These are phyloP conservation scores for Nigrograna mackinnonii DNA, from an alignment of 2,329 filamentous ascomycete genomes.

Conservation along the genomic window DNA sequence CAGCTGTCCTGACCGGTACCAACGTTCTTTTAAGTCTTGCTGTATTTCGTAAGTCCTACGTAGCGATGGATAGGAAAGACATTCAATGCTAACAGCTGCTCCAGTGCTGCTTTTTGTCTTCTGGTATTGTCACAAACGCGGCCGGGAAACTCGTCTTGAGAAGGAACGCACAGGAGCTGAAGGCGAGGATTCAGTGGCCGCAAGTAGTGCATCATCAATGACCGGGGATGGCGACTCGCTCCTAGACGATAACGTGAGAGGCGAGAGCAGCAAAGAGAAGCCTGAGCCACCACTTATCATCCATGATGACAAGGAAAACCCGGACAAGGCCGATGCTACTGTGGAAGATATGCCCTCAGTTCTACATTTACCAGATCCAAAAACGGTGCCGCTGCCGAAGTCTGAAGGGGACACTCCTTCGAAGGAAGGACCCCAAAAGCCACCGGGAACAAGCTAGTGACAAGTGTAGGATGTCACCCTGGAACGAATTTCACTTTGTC, in stretches of 20 bases:
- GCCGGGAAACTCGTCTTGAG: slow-evolving; percentile 80
- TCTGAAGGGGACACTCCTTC: slow-evolving; percentile 6
- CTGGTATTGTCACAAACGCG: slow-evolving; percentile 98
- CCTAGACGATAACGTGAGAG: slow-evolving; percentile 17
- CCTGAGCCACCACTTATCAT: slow-evolving; percentile 33
- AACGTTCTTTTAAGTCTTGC: slow-evolving; percentile 91
- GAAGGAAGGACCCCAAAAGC: slow-evolving; percentile 12
- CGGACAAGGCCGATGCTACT: slow-evolving; percentile 19
- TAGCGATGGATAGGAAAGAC: not conserved
- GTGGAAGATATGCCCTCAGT: slow-evolving; percentile 41
- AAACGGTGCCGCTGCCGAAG: slow-evolving; percentile 17
- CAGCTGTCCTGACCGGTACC: slow-evolving; percentile 80
- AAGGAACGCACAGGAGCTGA: slow-evolving; percentile 52
- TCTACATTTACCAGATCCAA: slow-evolving; percentile 38
- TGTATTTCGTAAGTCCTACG: slow-evolving; percentile 70
- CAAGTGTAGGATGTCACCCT: too few species aligned
- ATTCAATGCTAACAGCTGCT: slow-evolving; percentile 19
- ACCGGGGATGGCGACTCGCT: slow-evolving; percentile 33
- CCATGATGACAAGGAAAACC: slow-evolving; percentile 20
- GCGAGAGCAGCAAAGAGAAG: slow-evolving; percentile 16
- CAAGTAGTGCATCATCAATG: slow-evolving; percentile 31
- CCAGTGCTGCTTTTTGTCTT: slow-evolving; percentile 85
- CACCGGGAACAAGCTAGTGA: slow-evolving; percentile 15
- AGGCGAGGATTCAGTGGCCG: slow-evolving; percentile 28
- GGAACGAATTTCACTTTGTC: too few species aligned